Evolutionary conservation across 1,284 basidiomycete species (phyloP).

Genomic region (Leucoagaricus sp.): DNA sequence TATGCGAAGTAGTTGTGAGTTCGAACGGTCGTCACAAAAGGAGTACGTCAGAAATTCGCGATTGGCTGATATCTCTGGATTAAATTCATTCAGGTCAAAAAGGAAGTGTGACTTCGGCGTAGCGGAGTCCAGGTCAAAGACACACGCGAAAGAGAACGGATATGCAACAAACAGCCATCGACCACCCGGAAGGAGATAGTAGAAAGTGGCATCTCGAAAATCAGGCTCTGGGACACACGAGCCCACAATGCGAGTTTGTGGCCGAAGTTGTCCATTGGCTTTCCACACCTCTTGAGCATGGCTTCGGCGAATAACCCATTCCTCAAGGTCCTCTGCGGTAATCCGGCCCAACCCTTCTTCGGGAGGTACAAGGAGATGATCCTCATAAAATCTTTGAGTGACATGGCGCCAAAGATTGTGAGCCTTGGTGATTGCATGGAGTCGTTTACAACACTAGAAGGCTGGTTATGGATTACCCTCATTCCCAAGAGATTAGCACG

Average conservation of each 20-base stretch:
- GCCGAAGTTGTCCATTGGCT: background rate
- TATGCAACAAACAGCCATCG: background rate
- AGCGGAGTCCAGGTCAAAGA: background rate
- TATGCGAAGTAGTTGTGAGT: too few species aligned
- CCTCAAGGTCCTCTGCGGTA: background rate
- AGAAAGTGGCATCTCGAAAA: background rate
- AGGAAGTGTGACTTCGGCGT: background rate
- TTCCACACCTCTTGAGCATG: background rate
- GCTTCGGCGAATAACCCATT: background rate
- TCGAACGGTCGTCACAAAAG: too few species aligned
- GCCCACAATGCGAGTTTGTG: background rate
- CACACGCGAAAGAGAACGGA: background rate
- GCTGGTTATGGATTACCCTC: too few species aligned
- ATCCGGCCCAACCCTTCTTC: background rate
- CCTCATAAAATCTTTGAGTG: background rate
- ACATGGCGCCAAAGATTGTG: background rate
- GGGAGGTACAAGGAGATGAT: background rate
- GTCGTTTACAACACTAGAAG: background rate
- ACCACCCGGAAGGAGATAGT: background rate
- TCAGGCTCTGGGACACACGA: background rate
- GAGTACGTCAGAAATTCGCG: too few species aligned
- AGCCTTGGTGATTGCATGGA: background rate
- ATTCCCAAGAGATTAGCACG: too few species aligned
- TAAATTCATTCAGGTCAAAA: background rate
- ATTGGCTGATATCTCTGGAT: too few species aligned